Base-by-base conservation (phyloP, 176 grass and related monocot species). In the Olyra latifolia region DNA sequence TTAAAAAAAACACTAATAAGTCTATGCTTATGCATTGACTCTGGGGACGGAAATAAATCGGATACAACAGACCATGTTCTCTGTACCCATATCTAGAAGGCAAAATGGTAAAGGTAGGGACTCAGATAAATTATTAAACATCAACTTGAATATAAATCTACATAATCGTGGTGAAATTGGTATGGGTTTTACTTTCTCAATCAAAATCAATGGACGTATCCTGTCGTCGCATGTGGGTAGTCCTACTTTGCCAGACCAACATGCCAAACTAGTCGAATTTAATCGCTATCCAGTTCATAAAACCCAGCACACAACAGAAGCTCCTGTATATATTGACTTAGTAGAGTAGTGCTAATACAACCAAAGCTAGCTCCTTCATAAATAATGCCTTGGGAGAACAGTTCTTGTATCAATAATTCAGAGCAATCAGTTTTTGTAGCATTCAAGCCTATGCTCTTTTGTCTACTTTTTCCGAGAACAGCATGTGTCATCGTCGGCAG, bases 161-260 rank as follows among this genome's bases (percentile, higher is more conserved):
- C 2, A 62, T n/a, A 16, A 46, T 66, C 60, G 23, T 65, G 59
- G 3, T 16, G 56, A 72, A 20, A 52, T 62, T 8, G 8, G 7
- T 19, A 82, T 57, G 47, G 20, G 27, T 56, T 77, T 77, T 56
- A 7, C 60, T 83, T 77, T 40, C 4, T 63, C 53, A 82, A 44
- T 71, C 0, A 28, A 62, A 55, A 79, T 54, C 0, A 10, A 55
- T 7, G 66, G 79, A 47, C 40, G 8, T 80, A 41, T 57, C 44
- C 20, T 52, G 14, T 52, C 40, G 23, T 32, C 32, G 6, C 62
- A 75, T 58, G 56, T 69, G 76, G 62, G 53, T 52, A 56, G 42
- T 16, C 27, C 14, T 42, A 35, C 32, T 35, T 44, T 30, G 52
- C 68, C 22, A 59, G 42, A 32, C 4, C 32, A 42, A 69, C 44